Base-by-base conservation (phyloP, 2,329 filamentous ascomycete genomes). In the Hypoxylon sp. region DNA sequence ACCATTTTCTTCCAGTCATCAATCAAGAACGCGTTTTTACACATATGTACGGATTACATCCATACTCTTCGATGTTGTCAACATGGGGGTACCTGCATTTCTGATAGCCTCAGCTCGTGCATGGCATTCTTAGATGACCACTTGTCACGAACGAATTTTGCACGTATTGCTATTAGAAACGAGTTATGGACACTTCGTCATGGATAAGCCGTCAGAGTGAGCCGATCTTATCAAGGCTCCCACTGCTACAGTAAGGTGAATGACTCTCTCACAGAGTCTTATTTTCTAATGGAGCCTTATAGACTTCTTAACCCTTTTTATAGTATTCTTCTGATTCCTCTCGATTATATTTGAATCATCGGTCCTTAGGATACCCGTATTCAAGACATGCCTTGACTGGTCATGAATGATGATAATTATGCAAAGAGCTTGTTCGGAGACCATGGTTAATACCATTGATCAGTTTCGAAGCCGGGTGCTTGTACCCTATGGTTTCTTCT, bases 391-490 rank as follows among this genome's bases (percentile, higher is more conserved):
- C 25, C 52, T 47, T 51, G 16, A 37, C 48, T 48, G 55, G 69
- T 71, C 74, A 75, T 77, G 75, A 67, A 67, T 78, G 76, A 78
- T 76, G 75, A 78, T 61, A 74, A 71, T 23, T 63, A 65, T 70
- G 69, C 73, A 73, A 75, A 73, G 74, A 76, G 74, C 74, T 71
- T 74, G 71, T 67, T 77, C 79, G 75, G 79, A 83, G 81, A 81
- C 78, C 68, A 68, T 59, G 61, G 68, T 68, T 63, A 27, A 19
- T 23, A 69, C 55, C 66, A 70, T n/a, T n/a, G n/a, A n/a, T 71
- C 70, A 63, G 70, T 65, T 68, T 75, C 78, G 85, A 85, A 88
- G 81, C 85, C 86, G 84, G 83, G 80, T 73, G 65, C 52, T 56
- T 55, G 29, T 25, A 59, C 59, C 68, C 79, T 85, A 79, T 81